Base-by-base conservation (phyloP, 805 yeast genomes). In the Kregervanrija pseudodelftensis region DNA sequence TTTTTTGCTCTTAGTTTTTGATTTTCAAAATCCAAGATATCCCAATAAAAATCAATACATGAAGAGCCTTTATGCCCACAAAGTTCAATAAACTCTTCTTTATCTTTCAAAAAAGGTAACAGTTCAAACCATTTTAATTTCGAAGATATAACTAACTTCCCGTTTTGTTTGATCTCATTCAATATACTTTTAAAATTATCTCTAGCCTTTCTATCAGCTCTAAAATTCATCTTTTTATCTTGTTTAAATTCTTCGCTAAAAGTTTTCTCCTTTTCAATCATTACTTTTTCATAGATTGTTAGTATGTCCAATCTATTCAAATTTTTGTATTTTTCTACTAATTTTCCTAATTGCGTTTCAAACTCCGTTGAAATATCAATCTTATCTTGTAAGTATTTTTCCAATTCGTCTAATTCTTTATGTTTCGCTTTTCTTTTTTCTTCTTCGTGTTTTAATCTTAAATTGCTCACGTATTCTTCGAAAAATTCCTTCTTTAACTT, bases 41-140 rank as follows among this genome's bases (percentile, higher is more conserved):
- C 95, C 76, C 86, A 75, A 59, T 83, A 88, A 36, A 85, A 62
- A 50, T 88, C 95, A 36, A 81, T 56, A 1, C 95, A 83, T 1
- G 80, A 73, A 0, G 96, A 87, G 0, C 96, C 95, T 38, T 75
- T 69, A 43, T 89, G 72, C 0, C 95, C 95, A 45, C 88, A 70
- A 33, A 88, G 50, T 16, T 72, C 77, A 12, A 75, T 54, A 56
- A 83, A 88, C 12, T 77, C 64, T 39, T 67, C 68, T 48, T 82
- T 83, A 31, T 75, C 73, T 47, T 76, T 76, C 1, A 87, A 53
- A 5, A 56, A 47, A 0, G 72, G 65, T 36, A 76, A 69, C 2
- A 85, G 55, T 17, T 81, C 82, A 40, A 61, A 64, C 81, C 95
- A 88, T 41, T 63, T 67, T 1, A 84, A 67, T 45, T 73, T 73